Percentiles rank a stretch among this genome's conserved stretches.
phyloP scores from a whole-genome alignment of 1,139 yeast genomes.

The Nadsonia commutata region DNA sequence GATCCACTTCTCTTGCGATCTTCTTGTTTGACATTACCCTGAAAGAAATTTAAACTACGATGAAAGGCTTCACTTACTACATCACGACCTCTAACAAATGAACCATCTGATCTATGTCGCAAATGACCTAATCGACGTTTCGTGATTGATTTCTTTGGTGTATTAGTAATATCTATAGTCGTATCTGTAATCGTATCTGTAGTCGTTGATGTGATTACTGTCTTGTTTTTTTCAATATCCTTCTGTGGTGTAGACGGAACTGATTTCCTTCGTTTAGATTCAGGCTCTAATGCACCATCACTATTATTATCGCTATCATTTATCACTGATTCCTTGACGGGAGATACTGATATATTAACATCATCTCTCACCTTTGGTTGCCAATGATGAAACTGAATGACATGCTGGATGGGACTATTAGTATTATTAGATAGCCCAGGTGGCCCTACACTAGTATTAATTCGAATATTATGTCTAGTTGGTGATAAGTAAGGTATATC shows the following conservation, averaged over 20 bases:
- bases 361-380: slow-evolving; percentile 7
- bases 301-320: background rate
- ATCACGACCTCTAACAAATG: background rate
- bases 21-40: background rate
- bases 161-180: too few species aligned
- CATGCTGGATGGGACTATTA: slow-evolving; percentile 18
- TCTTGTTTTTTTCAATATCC: too few species aligned
- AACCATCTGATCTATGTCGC: background rate
- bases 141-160: slow-evolving; percentile 2
- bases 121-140: slow-evolving; percentile 4
- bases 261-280: background rate
- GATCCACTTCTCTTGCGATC: too few species aligned
- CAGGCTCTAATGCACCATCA: background rate
- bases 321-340: background rate
- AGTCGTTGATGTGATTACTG: too few species aligned
- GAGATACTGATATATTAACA: background rate
- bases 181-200: too few species aligned
- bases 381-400: slow-evolving; percentile 41
- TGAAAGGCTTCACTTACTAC: background rate
- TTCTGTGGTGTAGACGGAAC: slow-evolving; percentile 2
- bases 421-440: too few species aligned
- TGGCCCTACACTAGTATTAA: too few species aligned
- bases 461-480: too few species aligned
- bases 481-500: too few species aligned
- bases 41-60: background rate